Conservation (phyloP, 2,329 filamentous ascomycete genomes). For the Fusarium sp. region DNA sequence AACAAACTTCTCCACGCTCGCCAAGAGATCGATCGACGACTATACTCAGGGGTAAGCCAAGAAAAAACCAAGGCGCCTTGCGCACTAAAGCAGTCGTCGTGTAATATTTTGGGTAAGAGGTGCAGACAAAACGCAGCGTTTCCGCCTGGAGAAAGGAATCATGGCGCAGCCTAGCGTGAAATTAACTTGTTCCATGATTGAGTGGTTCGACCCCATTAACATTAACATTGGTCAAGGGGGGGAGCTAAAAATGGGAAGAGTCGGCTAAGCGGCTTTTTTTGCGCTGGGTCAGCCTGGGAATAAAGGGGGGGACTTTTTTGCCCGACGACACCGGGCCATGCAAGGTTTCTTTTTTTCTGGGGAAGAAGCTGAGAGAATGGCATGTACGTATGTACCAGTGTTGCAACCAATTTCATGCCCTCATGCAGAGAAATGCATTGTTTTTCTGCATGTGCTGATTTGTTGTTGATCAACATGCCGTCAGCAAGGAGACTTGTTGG, state of each 20-base stretch:
- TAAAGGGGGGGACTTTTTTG: not conserved
- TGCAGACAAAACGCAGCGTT: not conserved
- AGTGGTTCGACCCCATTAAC: not conserved
- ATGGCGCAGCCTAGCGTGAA: not conserved
- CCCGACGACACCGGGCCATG: not conserved
- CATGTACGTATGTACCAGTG: no score
- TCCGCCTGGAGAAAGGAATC: not conserved
- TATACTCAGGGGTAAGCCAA: conserved; percentile 25
- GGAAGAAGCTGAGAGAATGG: not conserved
- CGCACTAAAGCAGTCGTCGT: not conserved
- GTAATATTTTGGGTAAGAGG: not conserved
- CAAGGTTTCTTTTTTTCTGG: conserved; percentile 9
- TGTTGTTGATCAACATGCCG: not conserved
- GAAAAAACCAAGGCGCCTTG: not conserved
- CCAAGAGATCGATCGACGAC: conserved; percentile 26
- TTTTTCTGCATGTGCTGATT: not conserved
- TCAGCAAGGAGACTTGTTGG: not conserved
- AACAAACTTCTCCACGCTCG: not conserved
- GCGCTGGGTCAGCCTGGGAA: not conserved
- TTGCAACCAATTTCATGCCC: not conserved
- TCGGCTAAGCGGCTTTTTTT: conserved; percentile 11
- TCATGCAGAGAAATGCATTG: not conserved
- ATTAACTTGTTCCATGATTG: not conserved
- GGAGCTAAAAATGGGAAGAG: not conserved
- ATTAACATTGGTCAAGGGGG: not conserved